Evolutionary conservation across 495 filamentous ascomycete species (phyloP).

Genomic region (Aspergillus indologenus): DNA sequence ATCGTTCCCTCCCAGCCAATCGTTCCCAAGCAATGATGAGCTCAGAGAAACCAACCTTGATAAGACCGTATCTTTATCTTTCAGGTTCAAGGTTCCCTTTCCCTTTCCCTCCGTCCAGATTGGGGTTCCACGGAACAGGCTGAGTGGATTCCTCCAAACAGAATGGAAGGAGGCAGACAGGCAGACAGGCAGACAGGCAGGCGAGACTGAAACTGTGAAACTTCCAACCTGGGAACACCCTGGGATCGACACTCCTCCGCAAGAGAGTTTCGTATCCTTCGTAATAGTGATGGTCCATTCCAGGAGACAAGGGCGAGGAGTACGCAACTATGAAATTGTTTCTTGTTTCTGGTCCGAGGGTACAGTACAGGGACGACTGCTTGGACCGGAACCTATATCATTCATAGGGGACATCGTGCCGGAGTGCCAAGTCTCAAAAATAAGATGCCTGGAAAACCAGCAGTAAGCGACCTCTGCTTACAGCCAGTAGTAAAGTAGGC

Average conservation of each 20-base stretch:
- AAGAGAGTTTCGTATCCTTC: neutral
- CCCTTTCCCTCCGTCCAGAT: neutral
- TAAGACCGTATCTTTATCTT: constrained; percentile 3
- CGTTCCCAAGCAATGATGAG: constrained; percentile 15
- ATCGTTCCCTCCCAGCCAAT: constrained; percentile 23
- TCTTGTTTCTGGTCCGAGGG: no score
- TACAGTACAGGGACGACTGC: no score
- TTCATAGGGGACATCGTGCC: no score
- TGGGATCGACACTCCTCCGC: neutral
- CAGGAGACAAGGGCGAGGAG: no score
- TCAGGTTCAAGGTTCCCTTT: no score
- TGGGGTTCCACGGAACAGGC: neutral
- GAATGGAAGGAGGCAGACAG: no score
- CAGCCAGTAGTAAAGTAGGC: neutral
- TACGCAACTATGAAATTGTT: no score
- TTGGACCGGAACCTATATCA: no score
- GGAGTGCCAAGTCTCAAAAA: no score
- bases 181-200: no score
- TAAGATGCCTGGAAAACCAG: neutral
- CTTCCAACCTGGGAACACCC: neutral
- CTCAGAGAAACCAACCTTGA: constrained; percentile 20
- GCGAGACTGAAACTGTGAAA: neutral
- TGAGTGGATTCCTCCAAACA: neutral
- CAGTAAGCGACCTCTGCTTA: neutral
- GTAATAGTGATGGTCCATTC: no score